These are phyloP conservation scores for Saccharum spontaneum DNA, from an alignment of 176 grass and related monocot genomes.

Conservation along the genomic window DNA sequence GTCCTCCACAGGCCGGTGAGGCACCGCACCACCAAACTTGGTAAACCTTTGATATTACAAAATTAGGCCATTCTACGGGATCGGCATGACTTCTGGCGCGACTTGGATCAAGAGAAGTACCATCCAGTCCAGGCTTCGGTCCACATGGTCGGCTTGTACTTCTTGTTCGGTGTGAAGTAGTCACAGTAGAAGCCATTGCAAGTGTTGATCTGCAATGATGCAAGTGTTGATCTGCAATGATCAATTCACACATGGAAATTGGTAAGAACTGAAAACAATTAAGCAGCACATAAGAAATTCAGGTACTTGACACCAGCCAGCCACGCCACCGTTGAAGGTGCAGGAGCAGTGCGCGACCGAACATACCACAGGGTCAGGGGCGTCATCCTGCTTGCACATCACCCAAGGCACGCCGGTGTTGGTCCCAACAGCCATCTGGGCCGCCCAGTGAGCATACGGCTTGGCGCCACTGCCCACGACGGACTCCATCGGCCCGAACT, in stretches of 20 bases:
- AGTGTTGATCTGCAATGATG: conserved; percentile 48
- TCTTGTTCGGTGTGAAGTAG: conserved; percentile 76
- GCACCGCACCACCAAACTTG: conserved; percentile 71
- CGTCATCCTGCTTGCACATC: conserved; percentile 98
- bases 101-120: conserved; percentile 40
- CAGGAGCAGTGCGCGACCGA: neutral
- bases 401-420: conserved; percentile 94
- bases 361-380: conserved; percentile 85
- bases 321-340: conserved; percentile 1
- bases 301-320: conserved; percentile 17
- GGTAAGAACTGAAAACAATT: neutral
- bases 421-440: conserved; percentile 83
- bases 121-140: conserved; percentile 95
- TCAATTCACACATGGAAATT: neutral
- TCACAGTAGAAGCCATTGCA: conserved; percentile 98
- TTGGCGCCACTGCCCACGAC: conserved; percentile 56
- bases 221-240: conserved; percentile 60
- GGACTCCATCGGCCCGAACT: conserved; percentile 80
- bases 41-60: conserved; percentile 61
- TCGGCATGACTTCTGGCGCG: neutral
- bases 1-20: conserved; percentile 80
- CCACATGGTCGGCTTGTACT: conserved; percentile 83
- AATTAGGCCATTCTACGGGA: neutral
- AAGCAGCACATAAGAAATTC: neutral
- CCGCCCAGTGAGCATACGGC: conserved; percentile 72